Base-by-base conservation (phyloP, 106 monocot species). In the Dendrobium huoshanense region DNA sequence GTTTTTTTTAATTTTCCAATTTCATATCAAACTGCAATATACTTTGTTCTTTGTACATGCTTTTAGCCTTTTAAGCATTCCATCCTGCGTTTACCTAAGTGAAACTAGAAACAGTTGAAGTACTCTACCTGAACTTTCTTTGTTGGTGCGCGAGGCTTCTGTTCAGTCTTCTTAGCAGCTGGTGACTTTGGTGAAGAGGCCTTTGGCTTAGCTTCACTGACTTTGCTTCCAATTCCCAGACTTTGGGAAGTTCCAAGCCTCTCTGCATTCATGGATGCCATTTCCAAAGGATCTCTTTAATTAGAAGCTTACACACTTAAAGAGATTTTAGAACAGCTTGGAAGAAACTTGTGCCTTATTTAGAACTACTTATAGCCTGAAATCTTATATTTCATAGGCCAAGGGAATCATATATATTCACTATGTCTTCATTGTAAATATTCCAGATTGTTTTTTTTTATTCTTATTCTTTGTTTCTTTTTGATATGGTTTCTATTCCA, bases 211-310 rank as follows among this genome's bases (percentile, higher is more conserved):
- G n/a, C 27, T 20, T 75, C 81, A 10, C 67, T 22, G 31, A 33
- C 55, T 40, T 81, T 47, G 47, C 47, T 47, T 7, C 51, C 51
- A 0, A 51, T 9, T 51, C 51, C 51, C 2, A 51, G 73, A 4
- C 42, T 19, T 3, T 51, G 15, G 75, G 74, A 9, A 49, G 41
- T 75, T 75, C 19, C 80, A 37, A 54, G 51, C 51, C 51, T 51
- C 9, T 51, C 51, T 13, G 51, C 51, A 19, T 81, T 81, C 73
- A 81, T 54, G 24, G 80, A 74, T 55, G 80, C 80, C 80, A 81
- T 81, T 1, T 40, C 24, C 2, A 40, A 9, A 37, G 37, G 37
- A 13, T 51, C 11, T 10, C 51, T 11, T 13, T 51, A 70, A 40
- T 33, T 18, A 11, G 18, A 33, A 17, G 27, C 24, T 80, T 68